Conservation (phyloP, 75 land plant species). For the Pinus tabuliformis region DNA sequence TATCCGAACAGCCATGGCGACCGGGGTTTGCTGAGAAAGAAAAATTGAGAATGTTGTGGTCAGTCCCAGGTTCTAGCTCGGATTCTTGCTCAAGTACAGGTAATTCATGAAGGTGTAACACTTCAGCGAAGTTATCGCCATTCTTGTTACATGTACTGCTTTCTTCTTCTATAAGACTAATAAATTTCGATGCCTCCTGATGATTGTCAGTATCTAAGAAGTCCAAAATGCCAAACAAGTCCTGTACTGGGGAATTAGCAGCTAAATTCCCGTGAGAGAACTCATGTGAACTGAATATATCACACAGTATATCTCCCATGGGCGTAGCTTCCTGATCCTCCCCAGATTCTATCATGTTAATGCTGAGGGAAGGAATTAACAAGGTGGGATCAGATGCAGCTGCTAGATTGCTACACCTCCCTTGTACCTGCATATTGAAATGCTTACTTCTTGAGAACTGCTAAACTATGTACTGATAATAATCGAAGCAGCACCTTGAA, state of each 20-base stretch:
- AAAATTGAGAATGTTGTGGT: neutral
- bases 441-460: too few relatives aligned
- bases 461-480: too few relatives aligned
- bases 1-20: neutral
- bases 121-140: neutral
- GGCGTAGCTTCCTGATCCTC: neutral
- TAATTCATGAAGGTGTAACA: neutral
- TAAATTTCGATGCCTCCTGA: neutral
- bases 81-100: slow-evolving; percentile 2
- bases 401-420: too few relatives aligned
- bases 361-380: too few relatives aligned
- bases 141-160: slow-evolving; percentile 7
- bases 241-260: neutral
- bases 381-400: too few relatives aligned
- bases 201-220: neutral
- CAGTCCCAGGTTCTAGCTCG: neutral
- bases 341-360: neutral
- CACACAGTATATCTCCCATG: slow-evolving; percentile 9
- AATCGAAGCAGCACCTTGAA: too few relatives aligned
- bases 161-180: neutral
- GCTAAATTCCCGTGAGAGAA: neutral
- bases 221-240: slow-evolving; percentile 8
- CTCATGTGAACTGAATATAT: slow-evolving; percentile 5
- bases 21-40: neutral
- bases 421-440: too few relatives aligned